Evolutionary conservation across 805 yeast genomes (phyloP), one percentile per base, ranked within the genome.

Genomic region (Myxozyma sirexii): DNA sequence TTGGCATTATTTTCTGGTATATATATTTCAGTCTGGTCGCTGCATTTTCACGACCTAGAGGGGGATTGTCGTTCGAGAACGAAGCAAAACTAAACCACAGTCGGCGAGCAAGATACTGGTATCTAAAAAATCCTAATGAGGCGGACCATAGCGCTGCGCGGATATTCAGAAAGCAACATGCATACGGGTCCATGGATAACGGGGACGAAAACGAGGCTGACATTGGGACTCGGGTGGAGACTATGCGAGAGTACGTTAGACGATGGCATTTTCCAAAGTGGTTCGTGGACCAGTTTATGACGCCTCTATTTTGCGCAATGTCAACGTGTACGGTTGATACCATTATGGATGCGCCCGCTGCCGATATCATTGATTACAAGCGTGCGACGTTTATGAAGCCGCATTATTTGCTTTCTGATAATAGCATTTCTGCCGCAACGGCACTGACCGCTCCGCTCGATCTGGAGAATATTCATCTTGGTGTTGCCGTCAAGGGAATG

Each of bases 291-390:
- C 31, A 43, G 13, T 61, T 53, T 37, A 47, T 61, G 43, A 48
- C 46, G 6, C 45, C 65, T 5, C 39, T 61, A 42, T 61, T 61
- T 46, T 44, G 56, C 27, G 65, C 63, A 2, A 54, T 61, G 59
- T 48, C 63, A 1, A 61, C 65, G 8, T 54, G 65, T 42, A 23
- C 44, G 2, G 39, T 27, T 2, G 50, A 38, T n/a, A 37, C 51
- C 4, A 50, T 61, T 5, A 51, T 44, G 19, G 26, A 23, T n/a
- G 54, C 64, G 12, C 65, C 65, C 6, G 65, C 65, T 13, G 48
- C 57, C 6, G 65, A 61, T 29, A 31, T 61, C 8, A 43, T 59
- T n/a, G 65, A 61, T 26, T 61, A 61, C 42, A 61, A 61, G 44
- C 43, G 57, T 7, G 29, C 44, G 7, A 57, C 63, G 13, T 61